Conservation (phyloP, 805 yeast species). For the Suhomyces sp. region DNA sequence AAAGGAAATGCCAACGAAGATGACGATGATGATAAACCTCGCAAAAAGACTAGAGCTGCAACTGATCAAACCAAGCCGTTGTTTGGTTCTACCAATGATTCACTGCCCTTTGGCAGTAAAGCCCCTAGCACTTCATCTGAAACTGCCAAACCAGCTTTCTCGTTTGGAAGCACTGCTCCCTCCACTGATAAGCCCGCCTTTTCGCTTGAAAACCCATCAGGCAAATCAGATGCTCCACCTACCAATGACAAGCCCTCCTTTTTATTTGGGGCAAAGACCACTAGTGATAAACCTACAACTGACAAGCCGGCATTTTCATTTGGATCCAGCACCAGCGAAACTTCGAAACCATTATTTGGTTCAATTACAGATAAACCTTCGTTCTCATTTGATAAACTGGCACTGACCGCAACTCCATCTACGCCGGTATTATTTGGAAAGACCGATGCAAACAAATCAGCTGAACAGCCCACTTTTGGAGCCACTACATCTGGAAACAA, state of each 20-base stretch:
- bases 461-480: background rate
- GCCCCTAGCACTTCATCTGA: background rate
- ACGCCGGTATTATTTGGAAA: conserved; percentile 2
- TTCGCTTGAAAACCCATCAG: conserved; percentile 13
- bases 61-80: conserved; percentile 7
- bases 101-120: background rate
- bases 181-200: conserved; percentile 11
- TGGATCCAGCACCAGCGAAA: conserved; percentile 4
- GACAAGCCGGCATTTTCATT: conserved; percentile 14
- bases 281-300: background rate
- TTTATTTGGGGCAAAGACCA: conserved; percentile 16
- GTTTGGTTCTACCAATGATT: conserved; percentile 12
- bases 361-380: conserved; percentile 5
- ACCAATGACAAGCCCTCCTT: conserved; percentile 10
- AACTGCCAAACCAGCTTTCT: background rate
- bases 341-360: background rate
- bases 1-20: conserved; percentile 3
- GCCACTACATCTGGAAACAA: background rate
- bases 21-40: conserved; percentile 1
- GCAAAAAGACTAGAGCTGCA: background rate
- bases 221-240: conserved; percentile 5
- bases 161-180: background rate
- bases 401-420: background rate
- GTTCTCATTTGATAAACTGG: conserved; percentile 16
- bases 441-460: background rate